phyloP scores from a whole-genome alignment of 768 basidiomycete species.

The Amanita exitialis region DNA sequence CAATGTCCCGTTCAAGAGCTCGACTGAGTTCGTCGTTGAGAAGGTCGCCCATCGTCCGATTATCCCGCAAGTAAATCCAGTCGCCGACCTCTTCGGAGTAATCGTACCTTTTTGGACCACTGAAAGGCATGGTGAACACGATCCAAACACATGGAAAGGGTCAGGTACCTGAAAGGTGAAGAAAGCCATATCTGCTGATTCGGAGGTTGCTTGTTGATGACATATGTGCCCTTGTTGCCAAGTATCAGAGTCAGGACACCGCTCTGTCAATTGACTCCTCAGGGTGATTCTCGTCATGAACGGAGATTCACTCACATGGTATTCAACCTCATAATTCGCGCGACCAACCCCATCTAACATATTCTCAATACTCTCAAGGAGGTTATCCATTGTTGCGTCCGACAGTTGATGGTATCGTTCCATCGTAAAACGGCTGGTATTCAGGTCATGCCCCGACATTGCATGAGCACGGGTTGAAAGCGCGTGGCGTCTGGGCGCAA shows the following conservation, averaged over 20 bases:
- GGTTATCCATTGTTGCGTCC: constrained; percentile 65
- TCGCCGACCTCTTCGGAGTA: constrained; percentile 42
- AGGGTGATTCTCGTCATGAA: constrained; percentile 3
- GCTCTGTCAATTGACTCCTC: constrained; percentile 35
- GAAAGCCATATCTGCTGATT: constrained; percentile 98
- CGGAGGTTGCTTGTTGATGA: constrained; percentile 95
- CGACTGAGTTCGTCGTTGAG: constrained; percentile 57
- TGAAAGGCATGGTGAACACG: constrained; percentile 18
- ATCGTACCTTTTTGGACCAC: constrained; percentile 91
- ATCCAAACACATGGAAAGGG: constrained; percentile 1
- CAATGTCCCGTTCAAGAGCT: constrained; percentile 20
- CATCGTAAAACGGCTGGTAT: constrained; percentile 34
- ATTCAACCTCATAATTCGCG: constrained; percentile 73
- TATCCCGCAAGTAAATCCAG: constrained; percentile 77
- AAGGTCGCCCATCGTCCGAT: constrained; percentile 44
- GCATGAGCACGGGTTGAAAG: constrained; percentile 41
- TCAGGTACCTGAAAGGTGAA: constrained; percentile 65
- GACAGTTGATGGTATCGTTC: constrained; percentile 63
- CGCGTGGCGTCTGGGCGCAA: constrained; percentile 14
- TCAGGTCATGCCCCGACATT: constrained; percentile 23
- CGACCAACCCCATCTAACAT: constrained; percentile 52
- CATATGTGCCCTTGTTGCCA: constrained; percentile 76
- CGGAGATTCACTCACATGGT: constrained; percentile 48
- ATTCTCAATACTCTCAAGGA: constrained; percentile 68
- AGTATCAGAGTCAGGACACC: constrained; percentile 84